A percentile compares a stretch with the other conserved stretches of the same genome.
Conservation (phyloP, 108 stramenopile genomes). For the Cyclotella sp. region DNA sequence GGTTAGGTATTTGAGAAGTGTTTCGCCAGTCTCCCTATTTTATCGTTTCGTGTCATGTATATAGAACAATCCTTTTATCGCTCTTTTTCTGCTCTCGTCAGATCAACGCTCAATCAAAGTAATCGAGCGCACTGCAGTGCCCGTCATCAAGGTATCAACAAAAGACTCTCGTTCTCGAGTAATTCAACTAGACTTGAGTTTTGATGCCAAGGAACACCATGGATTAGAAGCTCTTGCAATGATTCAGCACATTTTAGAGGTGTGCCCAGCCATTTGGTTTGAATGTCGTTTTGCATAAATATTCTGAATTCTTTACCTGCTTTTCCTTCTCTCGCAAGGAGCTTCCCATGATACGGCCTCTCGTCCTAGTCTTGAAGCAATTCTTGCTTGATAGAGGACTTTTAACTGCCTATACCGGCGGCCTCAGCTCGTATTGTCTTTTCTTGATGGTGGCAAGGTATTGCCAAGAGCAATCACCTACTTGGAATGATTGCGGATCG, state of each 20-base stretch:
- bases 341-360: conserved; percentile 75
- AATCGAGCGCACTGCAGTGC: conserved; percentile 82
- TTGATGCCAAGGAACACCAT: conserved; percentile 84
- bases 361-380: conserved; percentile 84
- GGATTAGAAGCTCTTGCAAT: conserved; percentile 76
- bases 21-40: background rate
- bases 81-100: background rate
- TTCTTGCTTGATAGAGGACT: conserved; percentile 90
- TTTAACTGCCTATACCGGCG: conserved; percentile 90
- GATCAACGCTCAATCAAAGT: conserved; percentile 84
- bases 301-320: too few relatives aligned
- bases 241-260: conserved; percentile 59
- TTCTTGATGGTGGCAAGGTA: conserved; percentile 92
- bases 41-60: background rate
- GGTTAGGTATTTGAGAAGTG: conserved; percentile 61
- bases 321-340: conserved; percentile 37
- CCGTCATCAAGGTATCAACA: conserved; percentile 85
- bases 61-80: too few relatives aligned
- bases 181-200: conserved; percentile 82
- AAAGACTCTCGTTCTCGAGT: conserved; percentile 79
- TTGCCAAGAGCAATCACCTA: conserved; percentile 81
- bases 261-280: background rate
- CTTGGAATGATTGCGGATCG: conserved; percentile 86
- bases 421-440: conserved; percentile 90
- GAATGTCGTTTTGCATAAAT: background rate